phyloP scores from a whole-genome alignment of 768 basidiomycete genomes.

The Lactarius evosmus region DNA sequence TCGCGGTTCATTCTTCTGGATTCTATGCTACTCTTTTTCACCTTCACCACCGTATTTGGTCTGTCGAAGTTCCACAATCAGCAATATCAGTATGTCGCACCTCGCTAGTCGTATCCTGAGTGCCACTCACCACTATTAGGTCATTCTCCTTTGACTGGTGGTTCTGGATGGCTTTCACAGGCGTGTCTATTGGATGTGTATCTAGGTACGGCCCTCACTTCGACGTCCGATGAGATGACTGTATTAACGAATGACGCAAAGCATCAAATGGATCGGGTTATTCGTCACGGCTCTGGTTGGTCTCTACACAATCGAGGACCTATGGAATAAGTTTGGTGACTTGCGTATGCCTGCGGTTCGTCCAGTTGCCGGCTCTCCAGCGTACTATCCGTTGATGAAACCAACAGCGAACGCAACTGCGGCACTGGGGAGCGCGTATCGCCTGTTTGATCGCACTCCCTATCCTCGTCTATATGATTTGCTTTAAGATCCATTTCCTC shows the following conservation, averaged over 20 bases:
- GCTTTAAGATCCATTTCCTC: conserved; percentile 96
- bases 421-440: conserved; percentile 88
- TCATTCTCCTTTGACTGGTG: conserved; percentile 98
- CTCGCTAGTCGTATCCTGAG: background rate
- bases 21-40: conserved; percentile 99
- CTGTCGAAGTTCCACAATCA: conserved; percentile 97
- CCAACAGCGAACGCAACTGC: conserved; percentile 73
- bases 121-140: conserved; percentile 40
- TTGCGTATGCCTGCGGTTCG: conserved; percentile 85
- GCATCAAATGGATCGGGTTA: conserved; percentile 94
- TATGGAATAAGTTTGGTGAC: conserved; percentile 99
- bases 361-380: conserved; percentile 17
- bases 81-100: conserved; percentile 73
- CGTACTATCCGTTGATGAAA: conserved; percentile 13
- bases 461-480: conserved; percentile 86
- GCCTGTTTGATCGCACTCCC: conserved; percentile 86
- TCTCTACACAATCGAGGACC: conserved; percentile 93
- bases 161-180: conserved; percentile 91
- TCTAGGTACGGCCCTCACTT: conserved; percentile 55
- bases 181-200: conserved; percentile 94
- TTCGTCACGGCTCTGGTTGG: conserved; percentile 96
- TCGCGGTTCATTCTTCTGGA: conserved; percentile 97
- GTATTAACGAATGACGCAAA: conserved; percentile 34
- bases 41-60: conserved; percentile 93
- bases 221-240: background rate